These are phyloP conservation scores for Diaporthe aspalathi DNA, from an alignment of 2,329 filamentous ascomycete species.

Conservation along the genomic window DNA sequence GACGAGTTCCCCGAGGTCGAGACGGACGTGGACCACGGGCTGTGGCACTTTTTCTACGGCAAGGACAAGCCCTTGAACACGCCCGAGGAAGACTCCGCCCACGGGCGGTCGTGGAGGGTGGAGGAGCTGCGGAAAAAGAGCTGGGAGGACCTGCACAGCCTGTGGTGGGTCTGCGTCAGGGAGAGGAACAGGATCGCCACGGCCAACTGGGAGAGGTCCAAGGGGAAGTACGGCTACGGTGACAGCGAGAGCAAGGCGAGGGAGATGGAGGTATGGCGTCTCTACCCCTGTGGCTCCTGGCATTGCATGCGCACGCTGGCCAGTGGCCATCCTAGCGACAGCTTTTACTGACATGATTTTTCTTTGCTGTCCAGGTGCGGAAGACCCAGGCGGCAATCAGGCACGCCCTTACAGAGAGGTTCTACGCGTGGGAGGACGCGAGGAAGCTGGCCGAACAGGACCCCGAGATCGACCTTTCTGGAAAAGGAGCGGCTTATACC, in stretches of 20 bases:
- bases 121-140: constrained; percentile 89
- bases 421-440: constrained; percentile 88
- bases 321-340: too few species aligned
- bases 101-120: constrained; percentile 86
- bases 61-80: constrained; percentile 75
- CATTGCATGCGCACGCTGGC: background rate
- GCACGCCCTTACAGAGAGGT: constrained; percentile 86
- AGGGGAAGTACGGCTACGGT: constrained; percentile 79
- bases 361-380: constrained; percentile 67
- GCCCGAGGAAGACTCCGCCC: constrained; percentile 75
- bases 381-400: constrained; percentile 86
- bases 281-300: background rate
- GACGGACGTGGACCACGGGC: constrained; percentile 81
- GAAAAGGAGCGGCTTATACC: constrained; percentile 61
- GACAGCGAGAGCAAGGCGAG: constrained; percentile 73
- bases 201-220: constrained; percentile 73
- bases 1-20: constrained; percentile 68
- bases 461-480: constrained; percentile 72
- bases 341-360: constrained; percentile 7
- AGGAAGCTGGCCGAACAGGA: constrained; percentile 73
- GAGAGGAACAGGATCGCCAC: constrained; percentile 93
- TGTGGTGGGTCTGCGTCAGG: constrained; percentile 96
- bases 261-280: constrained; percentile 72
- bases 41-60: constrained; percentile 91
- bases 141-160: constrained; percentile 90